Evolutionary conservation across 352 stramenopile species (phyloP), one percentile per base, ranked within the genome.

Genomic region (Phytophthora ramorum): DNA sequence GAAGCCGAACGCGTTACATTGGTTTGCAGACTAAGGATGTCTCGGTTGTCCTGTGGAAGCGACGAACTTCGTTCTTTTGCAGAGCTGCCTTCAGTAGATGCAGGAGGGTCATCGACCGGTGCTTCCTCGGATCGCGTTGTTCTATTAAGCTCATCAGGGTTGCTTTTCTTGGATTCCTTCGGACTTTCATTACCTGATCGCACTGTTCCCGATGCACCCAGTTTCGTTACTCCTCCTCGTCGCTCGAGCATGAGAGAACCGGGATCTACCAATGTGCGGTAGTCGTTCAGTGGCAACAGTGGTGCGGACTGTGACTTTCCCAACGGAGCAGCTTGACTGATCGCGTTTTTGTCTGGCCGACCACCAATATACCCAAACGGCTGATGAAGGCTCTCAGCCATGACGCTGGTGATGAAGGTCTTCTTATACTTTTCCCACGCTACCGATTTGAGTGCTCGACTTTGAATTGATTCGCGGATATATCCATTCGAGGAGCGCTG

Each of bases 351-450:
- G 45, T 62, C 60, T 20, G 40, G 48, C 5, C 40, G 46, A n/a
- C 40, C 35, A 9, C 60, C 48, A 32, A 32, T 13, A 40, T 40
- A 38, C 38, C 51, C 60, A 58, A 66, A 58, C 20, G 46, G 35
- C 30, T 58, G 60, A 5, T 58, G 48, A 2, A 59, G 28, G 3
- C 58, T 66, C 49, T 73, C 74, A 17, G 70, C 55, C 45, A 87
- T 58, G 22, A 92, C 55, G 20, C 85, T 71, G 12, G 56, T 63
- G 22, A 92, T 73, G 51, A 88, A 91, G 8, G 69, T 54, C 55
- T 87, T 83, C 17, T 88, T 87, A 56, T 95, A 95, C 52, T 79
- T 78, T 24, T 95, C 86, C 86, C 86, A 95, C 2, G 78, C 82
- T 13, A 91, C 76, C 10, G 78, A 93, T 58, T 95, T 95, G 2